These are phyloP conservation scores for Eremothecium coryli DNA, from an alignment of 1,139 yeast genomes.

Conservation along the genomic window DNA sequence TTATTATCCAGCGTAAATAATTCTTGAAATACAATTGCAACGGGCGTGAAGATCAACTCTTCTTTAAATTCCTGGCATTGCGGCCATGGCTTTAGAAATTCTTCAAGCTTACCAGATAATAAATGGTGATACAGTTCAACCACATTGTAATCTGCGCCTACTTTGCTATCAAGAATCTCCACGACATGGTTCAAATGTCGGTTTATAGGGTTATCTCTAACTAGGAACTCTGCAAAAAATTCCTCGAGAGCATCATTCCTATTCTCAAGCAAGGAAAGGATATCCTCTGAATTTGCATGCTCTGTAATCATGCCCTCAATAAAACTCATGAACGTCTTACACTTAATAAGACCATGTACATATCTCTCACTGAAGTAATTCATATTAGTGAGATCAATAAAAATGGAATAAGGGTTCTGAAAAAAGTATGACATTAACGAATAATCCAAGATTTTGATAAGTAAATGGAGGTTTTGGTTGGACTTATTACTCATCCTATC, in stretches of 20 bases:
- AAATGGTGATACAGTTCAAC: conserved; percentile 27
- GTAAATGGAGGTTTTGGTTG: conserved; percentile 26
- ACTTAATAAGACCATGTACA: conserved; percentile 34
- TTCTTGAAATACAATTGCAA: conserved; percentile 29
- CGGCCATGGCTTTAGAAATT: conserved; percentile 24
- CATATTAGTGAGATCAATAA: conserved; percentile 32
- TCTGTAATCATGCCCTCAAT: conserved; percentile 31
- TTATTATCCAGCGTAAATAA: conserved; percentile 28
- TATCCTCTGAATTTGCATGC: conserved; percentile 23
- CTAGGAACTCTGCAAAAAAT: conserved; percentile 29
- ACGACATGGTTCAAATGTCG: conserved; percentile 26
- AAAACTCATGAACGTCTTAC: conserved; percentile 40
- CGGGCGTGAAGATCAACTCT: conserved; percentile 24
- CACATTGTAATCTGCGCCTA: conserved; percentile 23
- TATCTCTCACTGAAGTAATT: conserved; percentile 31
- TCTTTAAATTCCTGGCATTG: conserved; percentile 15
- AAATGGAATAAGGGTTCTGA: conserved; percentile 53
- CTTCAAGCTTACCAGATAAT: conserved; percentile 20
- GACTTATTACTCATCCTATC: conserved; percentile 27
- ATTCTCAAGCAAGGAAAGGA: conserved; percentile 22
- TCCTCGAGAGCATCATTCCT: conserved; percentile 21
- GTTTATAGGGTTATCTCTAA: conserved; percentile 30
- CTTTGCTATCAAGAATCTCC: conserved; percentile 19
- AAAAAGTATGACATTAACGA: conserved; percentile 63
- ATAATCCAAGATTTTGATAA: conserved; percentile 49